phyloP scores from a whole-genome alignment of 768 basidiomycete species.

The Psilocybe cubensis region DNA sequence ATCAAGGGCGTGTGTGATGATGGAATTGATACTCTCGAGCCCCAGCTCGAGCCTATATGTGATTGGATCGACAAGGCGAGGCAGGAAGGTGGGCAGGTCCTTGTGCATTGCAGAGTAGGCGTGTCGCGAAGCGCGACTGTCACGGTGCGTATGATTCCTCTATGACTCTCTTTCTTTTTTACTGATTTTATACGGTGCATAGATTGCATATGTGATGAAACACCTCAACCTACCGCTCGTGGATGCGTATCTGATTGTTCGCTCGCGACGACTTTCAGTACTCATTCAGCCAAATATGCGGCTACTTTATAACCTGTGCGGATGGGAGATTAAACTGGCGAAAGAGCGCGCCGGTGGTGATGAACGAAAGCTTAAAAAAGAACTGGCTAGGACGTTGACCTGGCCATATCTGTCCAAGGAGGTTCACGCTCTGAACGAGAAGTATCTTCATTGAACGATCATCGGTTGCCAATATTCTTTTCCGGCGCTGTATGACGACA shows the following conservation, averaged over 20 bases:
- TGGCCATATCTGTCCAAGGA: conserved; percentile 89
- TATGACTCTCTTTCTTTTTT: conserved; percentile 1
- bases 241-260: conserved; percentile 92
- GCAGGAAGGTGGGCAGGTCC: conserved; percentile 80
- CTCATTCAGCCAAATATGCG: conserved; percentile 96
- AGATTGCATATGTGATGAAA: conserved; percentile 99
- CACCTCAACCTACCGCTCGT: conserved; percentile 83
- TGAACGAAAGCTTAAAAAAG: conserved; percentile 52
- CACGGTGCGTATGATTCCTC: conserved; percentile 53
- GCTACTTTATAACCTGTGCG: conserved; percentile 92
- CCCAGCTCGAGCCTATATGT: conserved; percentile 85
- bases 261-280: conserved; percentile 87
- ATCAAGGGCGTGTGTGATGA: conserved; percentile 95
- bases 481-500: not conserved
- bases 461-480: not conserved
- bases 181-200: too few species aligned
- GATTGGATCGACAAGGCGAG: conserved; percentile 93
- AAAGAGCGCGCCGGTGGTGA: conserved; percentile 64
- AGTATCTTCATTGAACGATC: conserved; percentile 57
- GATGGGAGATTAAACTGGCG: conserved; percentile 95
- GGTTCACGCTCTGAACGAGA: conserved; percentile 85
- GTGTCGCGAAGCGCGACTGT: conserved; percentile 94
- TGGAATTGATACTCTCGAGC: conserved; percentile 92
- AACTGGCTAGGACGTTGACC: conserved; percentile 69
- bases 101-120: conserved; percentile 99